Evolutionary conservation across 1,139 yeast species (phyloP).

Genomic region (Spathaspora sp.): DNA sequence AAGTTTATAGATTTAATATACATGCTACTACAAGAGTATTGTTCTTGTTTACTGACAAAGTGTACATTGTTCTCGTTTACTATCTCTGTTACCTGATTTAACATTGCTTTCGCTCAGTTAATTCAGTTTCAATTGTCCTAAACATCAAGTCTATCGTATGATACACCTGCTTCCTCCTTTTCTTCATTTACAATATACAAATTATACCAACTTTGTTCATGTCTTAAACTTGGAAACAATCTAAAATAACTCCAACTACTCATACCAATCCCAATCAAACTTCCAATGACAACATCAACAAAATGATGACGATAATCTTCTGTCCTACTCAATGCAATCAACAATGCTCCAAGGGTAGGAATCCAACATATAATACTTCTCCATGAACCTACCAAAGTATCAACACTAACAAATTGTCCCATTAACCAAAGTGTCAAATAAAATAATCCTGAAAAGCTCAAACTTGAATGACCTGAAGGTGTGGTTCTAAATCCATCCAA

Average conservation of each 20-base stretch:
- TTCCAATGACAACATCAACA: conserved; percentile 64
- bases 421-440: conserved; percentile 62
- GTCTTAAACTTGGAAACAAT: conserved; percentile 30
- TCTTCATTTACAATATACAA: conserved; percentile 18
- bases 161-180: not conserved
- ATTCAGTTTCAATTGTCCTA: too few species aligned
- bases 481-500: conserved; percentile 76
- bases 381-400: conserved; percentile 53
- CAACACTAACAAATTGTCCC: conserved; percentile 52
- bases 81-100: too few species aligned
- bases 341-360: conserved; percentile 55
- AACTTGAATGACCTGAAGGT: conserved; percentile 75
- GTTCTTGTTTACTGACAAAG: too few species aligned
- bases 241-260: conserved; percentile 41
- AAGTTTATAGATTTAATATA: too few species aligned
- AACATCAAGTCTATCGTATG: not conserved
- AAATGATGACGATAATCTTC: conserved; percentile 82
- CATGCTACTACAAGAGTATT: too few species aligned
- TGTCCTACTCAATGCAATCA: conserved; percentile 70
- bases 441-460: conserved; percentile 65
- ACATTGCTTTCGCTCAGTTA: too few species aligned
- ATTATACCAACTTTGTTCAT: conserved; percentile 26
- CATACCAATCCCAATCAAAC: conserved; percentile 46
- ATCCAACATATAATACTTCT: conserved; percentile 38
- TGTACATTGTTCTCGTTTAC: too few species aligned